Evolutionary conservation across 2,329 filamentous ascomycete species (phyloP).

Genomic region (Trichothecium sympodiale): DNA sequence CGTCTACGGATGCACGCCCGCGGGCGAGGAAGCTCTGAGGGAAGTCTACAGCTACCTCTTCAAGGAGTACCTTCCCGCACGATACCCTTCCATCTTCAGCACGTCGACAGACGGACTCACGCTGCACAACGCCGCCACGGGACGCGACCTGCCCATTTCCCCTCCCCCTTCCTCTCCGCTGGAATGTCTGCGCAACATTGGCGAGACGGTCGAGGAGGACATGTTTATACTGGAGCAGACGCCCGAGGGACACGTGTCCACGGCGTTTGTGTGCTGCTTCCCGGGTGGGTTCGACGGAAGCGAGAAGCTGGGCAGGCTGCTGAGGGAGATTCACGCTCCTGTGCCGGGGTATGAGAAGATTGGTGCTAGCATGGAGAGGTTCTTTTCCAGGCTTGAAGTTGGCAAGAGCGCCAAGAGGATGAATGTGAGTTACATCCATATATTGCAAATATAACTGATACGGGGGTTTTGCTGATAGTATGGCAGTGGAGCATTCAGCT

Average conservation of each 20-base stretch:
- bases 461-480: not conserved
- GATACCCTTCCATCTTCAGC: slow-evolving; percentile 37
- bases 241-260: slow-evolving; percentile 26
- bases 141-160: slow-evolving; percentile 14
- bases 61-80: slow-evolving; percentile 31
- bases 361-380: slow-evolving; percentile 42
- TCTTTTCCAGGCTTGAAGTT: slow-evolving; percentile 34
- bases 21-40: slow-evolving; percentile 27
- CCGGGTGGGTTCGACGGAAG: slow-evolving; percentile 41
- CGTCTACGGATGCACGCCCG: slow-evolving; percentile 30
- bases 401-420: slow-evolving; percentile 37
- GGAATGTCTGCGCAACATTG: slow-evolving; percentile 27
- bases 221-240: slow-evolving; percentile 37
- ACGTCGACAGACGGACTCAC: slow-evolving; percentile 18
- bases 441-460: not conserved
- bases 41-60: slow-evolving; percentile 40
- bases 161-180: slow-evolving; percentile 7
- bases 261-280: slow-evolving; percentile 41
- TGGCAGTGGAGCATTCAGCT: slow-evolving; percentile 38
- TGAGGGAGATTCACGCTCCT: slow-evolving; percentile 38
- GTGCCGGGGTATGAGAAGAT: slow-evolving; percentile 46
- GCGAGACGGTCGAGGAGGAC: slow-evolving; percentile 44
- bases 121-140: slow-evolving; percentile 30
- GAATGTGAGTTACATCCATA: slow-evolving; percentile 34
- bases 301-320: slow-evolving; percentile 33